Evolutionary conservation across 345 rosid genomes (phyloP).

Genomic region (Draba incana): DNA sequence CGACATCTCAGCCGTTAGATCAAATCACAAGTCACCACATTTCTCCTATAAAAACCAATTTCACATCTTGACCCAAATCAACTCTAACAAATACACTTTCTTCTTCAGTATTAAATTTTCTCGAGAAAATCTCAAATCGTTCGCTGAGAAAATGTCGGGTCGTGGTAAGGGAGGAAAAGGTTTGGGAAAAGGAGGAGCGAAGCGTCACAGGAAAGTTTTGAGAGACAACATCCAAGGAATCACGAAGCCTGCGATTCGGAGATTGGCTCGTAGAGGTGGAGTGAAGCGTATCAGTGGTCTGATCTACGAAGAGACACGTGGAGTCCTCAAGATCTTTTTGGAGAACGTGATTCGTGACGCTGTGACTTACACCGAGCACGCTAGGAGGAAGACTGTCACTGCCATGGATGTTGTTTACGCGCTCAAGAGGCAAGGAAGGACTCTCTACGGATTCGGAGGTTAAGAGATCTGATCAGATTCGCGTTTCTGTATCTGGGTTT

Average conservation of each 20-base stretch:
- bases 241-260: slow-evolving; percentile 50
- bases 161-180: slow-evolving; percentile 51
- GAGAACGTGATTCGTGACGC: slow-evolving; percentile 47
- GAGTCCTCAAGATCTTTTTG: slow-evolving; percentile 44
- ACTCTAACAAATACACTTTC: neutral
- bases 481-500: slow-evolving; percentile 7
- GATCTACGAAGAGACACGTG: slow-evolving; percentile 51
- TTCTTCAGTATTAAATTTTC: neutral
- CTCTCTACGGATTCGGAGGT: slow-evolving; percentile 45
- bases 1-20: slow-evolving; percentile 37
- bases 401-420: slow-evolving; percentile 57
- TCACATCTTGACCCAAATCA: neutral
- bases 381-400: slow-evolving; percentile 51
- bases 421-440: slow-evolving; percentile 53
- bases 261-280: slow-evolving; percentile 54
- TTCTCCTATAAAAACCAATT: slow-evolving; percentile 22
- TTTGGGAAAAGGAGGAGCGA: slow-evolving; percentile 46
- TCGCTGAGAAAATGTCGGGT: slow-evolving; percentile 30
- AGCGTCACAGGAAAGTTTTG: slow-evolving; percentile 48
- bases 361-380: slow-evolving; percentile 48
- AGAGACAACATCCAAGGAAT: slow-evolving; percentile 49
- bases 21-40: neutral
- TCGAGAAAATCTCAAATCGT: neutral
- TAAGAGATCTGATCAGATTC: neutral
- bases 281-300: slow-evolving; percentile 61